These are phyloP conservation scores for Pigoraptor vietnamica DNA, from an alignment of 78 protist genomes.

Conservation along the genomic window DNA sequence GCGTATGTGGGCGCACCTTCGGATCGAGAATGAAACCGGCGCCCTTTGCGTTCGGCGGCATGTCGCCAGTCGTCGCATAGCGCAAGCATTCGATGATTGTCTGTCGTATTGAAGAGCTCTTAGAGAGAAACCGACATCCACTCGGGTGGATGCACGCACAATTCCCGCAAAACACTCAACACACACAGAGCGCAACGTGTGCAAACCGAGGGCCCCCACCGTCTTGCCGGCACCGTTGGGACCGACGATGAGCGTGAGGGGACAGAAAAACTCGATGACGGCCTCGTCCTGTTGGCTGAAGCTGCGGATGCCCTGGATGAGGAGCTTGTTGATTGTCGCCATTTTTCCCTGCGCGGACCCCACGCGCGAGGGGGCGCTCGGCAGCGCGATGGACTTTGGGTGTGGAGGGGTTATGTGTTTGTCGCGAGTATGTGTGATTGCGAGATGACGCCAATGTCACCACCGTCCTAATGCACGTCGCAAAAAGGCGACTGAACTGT, in stretches of 20 bases:
- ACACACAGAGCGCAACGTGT: no score
- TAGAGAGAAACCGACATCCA: no score
- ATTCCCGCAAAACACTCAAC: no score
- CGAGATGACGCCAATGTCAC: no score
- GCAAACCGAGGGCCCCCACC: no score
- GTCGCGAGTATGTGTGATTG: no score
- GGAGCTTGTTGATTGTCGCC: conserved; percentile 69
- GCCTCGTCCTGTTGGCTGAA: conserved; percentile 49
- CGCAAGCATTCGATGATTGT: conserved; percentile 93
- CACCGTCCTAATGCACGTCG: no score
- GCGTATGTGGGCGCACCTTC: conserved; percentile 10
- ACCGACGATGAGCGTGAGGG: conserved; percentile 94
- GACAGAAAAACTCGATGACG: conserved; percentile 68
- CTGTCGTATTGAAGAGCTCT: conserved; percentile 30
- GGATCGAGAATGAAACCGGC: conserved; percentile 89
- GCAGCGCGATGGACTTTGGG: not conserved
- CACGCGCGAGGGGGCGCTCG: not conserved
- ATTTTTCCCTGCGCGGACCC: conserved; percentile 12
- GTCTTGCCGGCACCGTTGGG: conserved; percentile 98
- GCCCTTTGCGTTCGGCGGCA: conserved; percentile 90
- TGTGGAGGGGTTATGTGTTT: no score
- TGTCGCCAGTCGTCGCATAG: conserved; percentile 85
- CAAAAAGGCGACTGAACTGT: no score
- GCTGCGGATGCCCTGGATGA: conserved; percentile 75
- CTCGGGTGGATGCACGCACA: no score